Evolutionary conservation across 495 filamentous ascomycete genomes (phyloP), one percentile per base, ranked within the genome.

Genomic region (Ramalina intermedia): DNA sequence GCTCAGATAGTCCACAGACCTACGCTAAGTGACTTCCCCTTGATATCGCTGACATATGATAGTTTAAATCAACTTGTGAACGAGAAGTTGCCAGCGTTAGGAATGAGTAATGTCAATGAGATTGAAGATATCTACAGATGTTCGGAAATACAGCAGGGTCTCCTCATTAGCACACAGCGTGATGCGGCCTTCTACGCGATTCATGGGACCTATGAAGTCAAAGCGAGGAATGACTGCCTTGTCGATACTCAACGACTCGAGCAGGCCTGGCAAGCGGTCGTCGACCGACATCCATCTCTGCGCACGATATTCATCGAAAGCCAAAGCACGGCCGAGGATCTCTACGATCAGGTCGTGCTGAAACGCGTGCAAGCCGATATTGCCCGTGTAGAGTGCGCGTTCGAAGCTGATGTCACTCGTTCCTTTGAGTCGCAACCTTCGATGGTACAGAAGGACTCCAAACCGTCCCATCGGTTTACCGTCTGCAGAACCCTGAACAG

Each of bases 111-210:
- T 6, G 23, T 67, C 3, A 60, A 63, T 6, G 51, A 67, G n/a
- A 53, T 78, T 6, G 75, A 86, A 57, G 75, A 80, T 46, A 71
- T 74, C 17, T 85, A 84, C 50, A 80, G 79, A 4, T 81, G 76
- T 48, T 80, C 81, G 7, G 73, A 74, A 2, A 78, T 82, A 57
- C 82, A 87, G 53, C 73, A 82, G 53, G 80, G 73, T 33, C 74
- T 86, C 17, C 56, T 85, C 8, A 71, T 82, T 35, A 78, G 76
- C 44, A 76, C 74, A 11, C 64, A 71, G 23, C 65, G 75, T 29
- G 64, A 77, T 40, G 70, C 69, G 13, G 74, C 73, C 6, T 67
- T 75, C 40, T 84, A 81, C 54, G 75, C 76, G 16, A 67, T 78
- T 4, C 70, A 79, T 47, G 74, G 70, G 43, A 80, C 79, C 1